Evolutionary conservation across 176 grass and related monocot genomes (phyloP), one percentile per base, ranked within the genome.

Genomic region (Cenchrus americanus): DNA sequence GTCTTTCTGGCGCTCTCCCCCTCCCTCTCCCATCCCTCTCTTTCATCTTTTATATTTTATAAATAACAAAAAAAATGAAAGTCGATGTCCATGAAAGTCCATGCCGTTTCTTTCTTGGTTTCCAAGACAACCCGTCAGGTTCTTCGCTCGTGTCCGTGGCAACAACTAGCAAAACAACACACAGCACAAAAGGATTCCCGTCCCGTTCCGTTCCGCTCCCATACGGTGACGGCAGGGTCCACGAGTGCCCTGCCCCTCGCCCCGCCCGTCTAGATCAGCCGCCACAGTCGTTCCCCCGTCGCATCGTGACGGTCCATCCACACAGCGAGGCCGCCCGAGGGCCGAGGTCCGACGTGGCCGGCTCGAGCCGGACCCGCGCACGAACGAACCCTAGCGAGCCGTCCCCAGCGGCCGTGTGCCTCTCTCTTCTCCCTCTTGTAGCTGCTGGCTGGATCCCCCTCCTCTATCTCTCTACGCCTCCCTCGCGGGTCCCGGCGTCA

Each of bases 261-360:
- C 41, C n/a, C 55, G 10, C n/a, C 23, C 42, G 47, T 79, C 77
- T 21, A 26, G 46, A 46, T 19, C 77, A 21, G 9, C 24, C 77
- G 8, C 77, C 46, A 15, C 24, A 51, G 77, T 30, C 27, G 1
- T 1, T 1, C 27, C 77, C 6, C 1, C 61, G n/a, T 37, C 63
- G 78, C 78, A 80, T 80, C 78, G 12, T 3, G 49, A 1, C 49
- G 49, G 64, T 69, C 78, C 78, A 80, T 80, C 77, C 62, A n/a
- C 10, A 2, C 46, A 49, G 6, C 44, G 27, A 47, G 14, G 17
- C 10, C 68, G 43, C 26, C 62, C 40, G 19, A 12, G 14, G 8
- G 8, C 37, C 66, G 13, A 23, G 17, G 34, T 37, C 34, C 34
- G 34, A 37, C 34, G 34, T 37, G 34, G 26, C 42, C 15, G 62